Evolutionary conservation across 495 filamentous ascomycete genomes (phyloP), one percentile per base, ranked within the genome.

Genomic region (Xylaria acuta): DNA sequence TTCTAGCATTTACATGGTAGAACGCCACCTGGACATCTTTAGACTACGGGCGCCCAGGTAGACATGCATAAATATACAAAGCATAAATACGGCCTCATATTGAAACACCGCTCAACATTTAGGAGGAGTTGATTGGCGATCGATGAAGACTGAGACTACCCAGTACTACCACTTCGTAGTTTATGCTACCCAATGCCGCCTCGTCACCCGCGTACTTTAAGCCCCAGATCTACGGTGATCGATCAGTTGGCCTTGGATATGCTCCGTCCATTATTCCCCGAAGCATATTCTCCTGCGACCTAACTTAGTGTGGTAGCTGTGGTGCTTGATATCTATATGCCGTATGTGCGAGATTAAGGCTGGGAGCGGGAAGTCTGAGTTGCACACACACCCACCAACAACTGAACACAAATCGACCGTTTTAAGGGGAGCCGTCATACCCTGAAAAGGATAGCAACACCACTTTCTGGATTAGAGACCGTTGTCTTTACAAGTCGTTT

Each of bases 151-250:
- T 27, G 12, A 30, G 22, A 27, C 51, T 27, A 4, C 22, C 25
- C 14, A 14, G 53, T 32, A 22, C 49, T 20, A 51, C 20, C 22
- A 53, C 53, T 18, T 16, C 53, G 53, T 30, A 30, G 27, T 30
- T 56, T 56, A 56, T 56, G 53, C 25, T 32, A 56, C 53, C 53
- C 53, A 56, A 32, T 56, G 53, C 53, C 53, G 53, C 9, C 22
- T 25, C 11, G 11, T 32, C 12, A 56, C 27, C 53, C 27, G n/a
- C 11, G 2, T 32, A 56, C 22, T 4, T 56, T 56, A 25, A 16
- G 11, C 53, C 14, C 14, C 5, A 32, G 53, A 56, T 56, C 53
- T 56, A 56, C 53, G 11, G 27, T 56, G 51, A 12, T 14, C 14
- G 12, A 56, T 56, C 27, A 56, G 16, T 30, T 9, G 8, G 3